phyloP scores from a whole-genome alignment of 1,139 yeast species.

The Hanseniaspora uvarum region DNA sequence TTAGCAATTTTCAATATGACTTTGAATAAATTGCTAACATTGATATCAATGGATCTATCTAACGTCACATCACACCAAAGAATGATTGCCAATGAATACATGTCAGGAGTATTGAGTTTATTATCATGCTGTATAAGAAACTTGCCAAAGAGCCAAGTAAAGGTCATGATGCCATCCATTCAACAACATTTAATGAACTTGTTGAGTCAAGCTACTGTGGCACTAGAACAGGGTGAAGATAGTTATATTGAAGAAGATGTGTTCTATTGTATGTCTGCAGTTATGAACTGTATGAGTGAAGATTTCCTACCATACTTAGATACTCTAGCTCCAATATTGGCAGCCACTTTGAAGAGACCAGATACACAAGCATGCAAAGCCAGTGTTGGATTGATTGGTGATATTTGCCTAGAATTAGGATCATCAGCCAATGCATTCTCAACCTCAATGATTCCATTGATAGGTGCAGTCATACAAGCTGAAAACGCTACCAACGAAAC shows the following conservation, averaged over 20 bases:
- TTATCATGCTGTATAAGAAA: constrained; percentile 83
- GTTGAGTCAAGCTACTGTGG: constrained; percentile 31
- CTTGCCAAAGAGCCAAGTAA: constrained; percentile 55
- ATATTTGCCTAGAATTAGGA: constrained; percentile 85
- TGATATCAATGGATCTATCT: constrained; percentile 47
- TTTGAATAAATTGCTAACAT: constrained; percentile 58
- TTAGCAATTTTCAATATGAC: constrained; percentile 67
- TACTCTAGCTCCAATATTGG: constrained; percentile 70
- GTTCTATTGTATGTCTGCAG: constrained; percentile 80
- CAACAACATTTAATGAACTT: constrained; percentile 57
- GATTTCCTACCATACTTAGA: constrained; percentile 67
- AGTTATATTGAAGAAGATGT: constrained; percentile 89
- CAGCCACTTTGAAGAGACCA: constrained; percentile 65
- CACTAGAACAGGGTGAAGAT: constrained; percentile 34
- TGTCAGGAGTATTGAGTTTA: constrained; percentile 73
- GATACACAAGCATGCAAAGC: constrained; percentile 76
- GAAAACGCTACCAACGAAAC: constrained; percentile 64
- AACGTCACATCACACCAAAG: constrained; percentile 57
- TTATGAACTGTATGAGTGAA: constrained; percentile 67
- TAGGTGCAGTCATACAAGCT: constrained; percentile 62
- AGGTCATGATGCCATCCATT: constrained; percentile 77
- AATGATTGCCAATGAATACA: constrained; percentile 76
- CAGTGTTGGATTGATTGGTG: constrained; percentile 94
- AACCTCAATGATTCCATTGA: constrained; percentile 68
- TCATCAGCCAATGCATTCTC: constrained; percentile 61